Base-by-base conservation (phyloP, 306 rosid species). In the Vicia sativa region DNA sequence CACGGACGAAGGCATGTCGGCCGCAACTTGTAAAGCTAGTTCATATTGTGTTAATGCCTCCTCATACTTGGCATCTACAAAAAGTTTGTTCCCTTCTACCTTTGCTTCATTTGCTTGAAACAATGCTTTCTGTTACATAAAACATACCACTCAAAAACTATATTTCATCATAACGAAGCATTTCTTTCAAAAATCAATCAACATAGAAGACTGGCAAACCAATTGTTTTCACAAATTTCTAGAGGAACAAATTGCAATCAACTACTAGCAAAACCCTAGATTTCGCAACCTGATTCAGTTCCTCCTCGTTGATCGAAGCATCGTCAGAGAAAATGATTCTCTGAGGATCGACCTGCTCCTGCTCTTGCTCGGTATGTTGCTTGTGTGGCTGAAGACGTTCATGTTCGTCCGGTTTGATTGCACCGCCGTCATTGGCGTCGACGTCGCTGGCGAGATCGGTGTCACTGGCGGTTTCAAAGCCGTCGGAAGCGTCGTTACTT, bases 51-150 rank as follows among this genome's bases (percentile, higher is more conserved):
- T 71, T 13, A 87, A 53, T 14, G 98, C 98, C 83, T 90, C 97
- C 75, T 88, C 95, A 75, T 73, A 93, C 63, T 79, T 83, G 28
- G 88, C 96, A 29, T 76, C 79, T 43, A 80, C 82, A 74, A 82
- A 93, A 60, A 81, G 79, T 29, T 77, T 78, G 74, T 93, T 93
- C 62, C 98, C 98, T 79, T 85, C 95, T 70, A 79, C 7, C 75
- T 90, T 93, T 0, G 91, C 90, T 52, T 83, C 88, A 72, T 87
- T 93, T 50, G 98, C 97, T 83, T 80, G 78, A 62, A 64, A 81
- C 65, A 90, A 73, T 35, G 91, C 86, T 79, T 86, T 88, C 95
- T 90, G 86, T 29, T 39, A 53, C 52, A 67, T 3, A 66, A 52
- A 18, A 28, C 31, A 19, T 14, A 43, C n/a, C 76, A 65, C 44